phyloP scores from a whole-genome alignment of 2,329 filamentous ascomycete genomes.

The Epichloe festucae region DNA sequence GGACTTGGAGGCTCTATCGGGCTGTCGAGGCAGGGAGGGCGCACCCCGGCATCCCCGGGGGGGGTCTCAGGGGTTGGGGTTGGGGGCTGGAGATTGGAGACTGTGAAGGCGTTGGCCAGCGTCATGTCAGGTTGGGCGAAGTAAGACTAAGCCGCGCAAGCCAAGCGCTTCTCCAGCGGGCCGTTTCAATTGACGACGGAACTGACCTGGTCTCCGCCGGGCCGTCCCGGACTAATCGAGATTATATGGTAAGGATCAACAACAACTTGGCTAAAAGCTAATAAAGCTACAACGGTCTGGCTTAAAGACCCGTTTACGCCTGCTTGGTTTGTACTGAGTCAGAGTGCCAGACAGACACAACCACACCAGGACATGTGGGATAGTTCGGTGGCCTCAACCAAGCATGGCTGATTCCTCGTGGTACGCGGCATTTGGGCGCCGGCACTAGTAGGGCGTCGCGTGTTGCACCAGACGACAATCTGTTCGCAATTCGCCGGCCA shows the following conservation, averaged over 20 bases:
- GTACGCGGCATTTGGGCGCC: background rate
- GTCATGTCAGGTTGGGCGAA: background rate
- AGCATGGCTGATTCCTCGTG: background rate
- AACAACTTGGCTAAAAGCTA: background rate
- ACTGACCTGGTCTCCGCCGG: conserved; percentile 1
- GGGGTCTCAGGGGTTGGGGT: background rate
- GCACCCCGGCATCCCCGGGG: too few species aligned
- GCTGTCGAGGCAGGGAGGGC: too few species aligned
- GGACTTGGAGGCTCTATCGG: too few species aligned
- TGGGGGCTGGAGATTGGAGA: background rate
- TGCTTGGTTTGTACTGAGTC: too few species aligned
- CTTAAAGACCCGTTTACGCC: too few species aligned
- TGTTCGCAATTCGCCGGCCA: background rate
- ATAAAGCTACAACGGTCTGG: background rate
- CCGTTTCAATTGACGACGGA: background rate
- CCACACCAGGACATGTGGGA: too few species aligned
- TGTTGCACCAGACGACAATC: background rate
- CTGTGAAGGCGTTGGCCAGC: background rate
- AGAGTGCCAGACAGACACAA: too few species aligned
- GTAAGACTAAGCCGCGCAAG: conserved; percentile 1
- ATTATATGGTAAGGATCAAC: background rate
- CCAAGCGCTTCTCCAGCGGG: background rate
- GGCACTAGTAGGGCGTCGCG: background rate
- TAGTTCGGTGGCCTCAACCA: too few species aligned
- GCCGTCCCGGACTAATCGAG: conserved; percentile 4